phyloP scores from a whole-genome alignment of 768 basidiomycete species.

The Lactifluus hygrophoroides region DNA sequence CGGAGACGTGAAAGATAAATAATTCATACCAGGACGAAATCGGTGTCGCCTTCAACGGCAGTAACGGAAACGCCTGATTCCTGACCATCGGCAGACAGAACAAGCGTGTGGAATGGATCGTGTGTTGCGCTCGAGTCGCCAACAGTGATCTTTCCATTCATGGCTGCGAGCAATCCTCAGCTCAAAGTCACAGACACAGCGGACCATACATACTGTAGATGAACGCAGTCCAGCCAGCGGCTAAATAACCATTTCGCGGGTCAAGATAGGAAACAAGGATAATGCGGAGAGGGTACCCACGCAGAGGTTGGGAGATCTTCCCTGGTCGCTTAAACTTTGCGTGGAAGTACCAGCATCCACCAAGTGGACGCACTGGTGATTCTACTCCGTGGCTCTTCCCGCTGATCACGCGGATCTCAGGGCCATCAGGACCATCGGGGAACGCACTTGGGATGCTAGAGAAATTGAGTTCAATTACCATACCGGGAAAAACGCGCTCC shows the following conservation, averaged over 20 bases:
- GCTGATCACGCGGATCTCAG: conserved; percentile 76
- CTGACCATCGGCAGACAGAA: conserved; percentile 52
- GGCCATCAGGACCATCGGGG: conserved; percentile 60
- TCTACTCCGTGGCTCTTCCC: conserved; percentile 81
- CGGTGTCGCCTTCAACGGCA: conserved; percentile 51
- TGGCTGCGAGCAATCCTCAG: conserved; percentile 32
- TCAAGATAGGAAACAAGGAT: not conserved
- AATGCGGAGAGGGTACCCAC: conserved; percentile 33
- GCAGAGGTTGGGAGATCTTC: conserved; percentile 74
- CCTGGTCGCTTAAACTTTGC: conserved; percentile 55
- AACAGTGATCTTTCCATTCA: conserved; percentile 59
- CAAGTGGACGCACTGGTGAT: conserved; percentile 83
- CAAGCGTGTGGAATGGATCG: conserved; percentile 67
- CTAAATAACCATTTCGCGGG: conserved; percentile 29
- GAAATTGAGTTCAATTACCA: not conserved
- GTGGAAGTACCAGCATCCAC: conserved; percentile 93
- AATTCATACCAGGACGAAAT: conserved; percentile 59
- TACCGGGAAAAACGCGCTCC: not conserved
- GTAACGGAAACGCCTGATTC: conserved; percentile 65
- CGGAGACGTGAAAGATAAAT: not conserved
- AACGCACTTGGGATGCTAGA: conserved; percentile 63
- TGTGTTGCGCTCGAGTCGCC: conserved; percentile 42
- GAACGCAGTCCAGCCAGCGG: conserved; percentile 85
- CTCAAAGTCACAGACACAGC: not conserved
- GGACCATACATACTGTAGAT: conserved; percentile 54